These are phyloP conservation scores for Candida methanosorbosa DNA, from an alignment of 805 yeast genomes.

Conservation along the genomic window DNA sequence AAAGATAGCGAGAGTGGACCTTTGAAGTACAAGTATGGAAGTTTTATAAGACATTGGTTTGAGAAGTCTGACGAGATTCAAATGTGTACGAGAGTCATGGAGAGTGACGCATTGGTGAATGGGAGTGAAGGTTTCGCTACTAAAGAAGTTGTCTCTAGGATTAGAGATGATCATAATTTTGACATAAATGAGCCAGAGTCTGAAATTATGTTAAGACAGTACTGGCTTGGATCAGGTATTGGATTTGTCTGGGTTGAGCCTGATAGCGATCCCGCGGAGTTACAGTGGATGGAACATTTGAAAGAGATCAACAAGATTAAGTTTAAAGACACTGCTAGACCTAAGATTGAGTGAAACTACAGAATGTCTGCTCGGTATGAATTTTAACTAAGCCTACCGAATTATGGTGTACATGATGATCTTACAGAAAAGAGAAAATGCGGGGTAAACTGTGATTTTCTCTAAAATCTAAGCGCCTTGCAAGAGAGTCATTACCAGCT, in stretches of 20 bases:
- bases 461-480: no score
- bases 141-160: slow-evolving; percentile 17
- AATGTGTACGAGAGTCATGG: slow-evolving; percentile 57
- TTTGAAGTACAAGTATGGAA: slow-evolving; percentile 57
- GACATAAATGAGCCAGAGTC: slow-evolving; percentile 47
- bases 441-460: no score
- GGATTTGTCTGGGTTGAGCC: slow-evolving; percentile 89
- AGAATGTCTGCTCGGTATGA: no score
- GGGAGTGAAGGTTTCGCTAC: slow-evolving; percentile 35
- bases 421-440: no score
- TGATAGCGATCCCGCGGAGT: slow-evolving; percentile 80
- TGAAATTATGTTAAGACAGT: slow-evolving; percentile 65
- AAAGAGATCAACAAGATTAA: slow-evolving; percentile 15
- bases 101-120: slow-evolving; percentile 49
- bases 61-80: slow-evolving; percentile 59
- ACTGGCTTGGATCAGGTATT: slow-evolving; percentile 83
- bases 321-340: no score
- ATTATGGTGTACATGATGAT: no score
- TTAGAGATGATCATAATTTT: slow-evolving; percentile 27
- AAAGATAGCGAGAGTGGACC: slow-evolving; percentile 43
- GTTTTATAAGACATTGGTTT: slow-evolving; percentile 56
- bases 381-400: no score
- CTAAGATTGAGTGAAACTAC: no score
- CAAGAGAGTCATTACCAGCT: no score
- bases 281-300: slow-evolving; percentile 27